Percentiles rank a stretch among this genome's conserved stretches.
These are phyloP conservation scores for Cladosporium sp. DNA, from an alignment of 2,329 filamentous ascomycete genomes.

Conservation along the genomic window DNA sequence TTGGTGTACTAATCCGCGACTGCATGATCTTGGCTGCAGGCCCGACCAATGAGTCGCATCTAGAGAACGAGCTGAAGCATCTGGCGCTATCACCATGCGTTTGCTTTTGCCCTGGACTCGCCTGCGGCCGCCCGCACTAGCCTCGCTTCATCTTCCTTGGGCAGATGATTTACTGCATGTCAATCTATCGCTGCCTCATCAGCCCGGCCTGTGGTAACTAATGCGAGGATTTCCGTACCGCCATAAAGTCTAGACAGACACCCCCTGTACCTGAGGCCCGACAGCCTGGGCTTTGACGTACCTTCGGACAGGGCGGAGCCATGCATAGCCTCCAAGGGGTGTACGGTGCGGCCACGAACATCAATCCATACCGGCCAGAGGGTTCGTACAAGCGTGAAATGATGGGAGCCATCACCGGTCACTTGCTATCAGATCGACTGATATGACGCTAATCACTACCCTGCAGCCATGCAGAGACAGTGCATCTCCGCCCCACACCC, in stretches of 20 bases:
- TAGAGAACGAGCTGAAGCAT: not conserved
- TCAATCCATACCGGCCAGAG: not conserved
- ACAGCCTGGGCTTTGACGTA: not conserved
- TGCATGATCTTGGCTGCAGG: too few relatives aligned
- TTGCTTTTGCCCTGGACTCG: not conserved
- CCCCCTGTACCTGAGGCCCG: not conserved
- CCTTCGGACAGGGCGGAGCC: slow-evolving; percentile 1
- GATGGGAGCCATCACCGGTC: not conserved
- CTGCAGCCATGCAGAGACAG: not conserved
- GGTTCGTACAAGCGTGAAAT: not conserved
- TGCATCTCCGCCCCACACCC: slow-evolving; percentile 4
- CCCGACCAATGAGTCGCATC: not conserved
- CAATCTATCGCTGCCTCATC: not conserved
- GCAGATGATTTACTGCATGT: not conserved
- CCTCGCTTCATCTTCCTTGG: not conserved
- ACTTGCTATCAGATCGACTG: not conserved
- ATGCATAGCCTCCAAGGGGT: not conserved
- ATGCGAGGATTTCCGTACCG: not conserved
- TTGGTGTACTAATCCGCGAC: too few relatives aligned
- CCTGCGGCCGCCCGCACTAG: not conserved
- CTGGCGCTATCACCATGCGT: not conserved
- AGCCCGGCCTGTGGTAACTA: not conserved
- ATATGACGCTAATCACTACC: not conserved
- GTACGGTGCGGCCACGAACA: slow-evolving; percentile 1
- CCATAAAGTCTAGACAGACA: not conserved